phyloP scores from a whole-genome alignment of 177 flowering plant genomes.

The Vitis hybrid region DNA sequence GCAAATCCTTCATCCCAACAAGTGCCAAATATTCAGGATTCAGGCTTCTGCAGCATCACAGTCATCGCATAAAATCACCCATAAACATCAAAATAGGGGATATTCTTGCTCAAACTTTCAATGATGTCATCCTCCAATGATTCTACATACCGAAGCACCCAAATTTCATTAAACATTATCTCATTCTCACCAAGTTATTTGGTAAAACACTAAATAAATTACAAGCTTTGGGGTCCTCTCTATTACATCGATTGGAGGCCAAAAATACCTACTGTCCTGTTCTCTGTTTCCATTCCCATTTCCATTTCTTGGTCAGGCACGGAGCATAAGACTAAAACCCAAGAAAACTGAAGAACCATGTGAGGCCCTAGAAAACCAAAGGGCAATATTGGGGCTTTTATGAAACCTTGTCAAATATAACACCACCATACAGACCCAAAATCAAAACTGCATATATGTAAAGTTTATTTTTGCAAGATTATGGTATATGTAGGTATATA shows the following conservation, averaged over 20 bases:
- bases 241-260: neutral
- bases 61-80: no score
- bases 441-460: neutral
- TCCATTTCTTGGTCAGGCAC: neutral
- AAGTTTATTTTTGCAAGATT: neutral
- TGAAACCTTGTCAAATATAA: neutral
- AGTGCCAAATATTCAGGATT: no score
- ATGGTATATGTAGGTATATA: conserved; percentile 11
- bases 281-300: neutral
- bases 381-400: neutral
- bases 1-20: no score
- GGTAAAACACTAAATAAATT: conserved; percentile 1
- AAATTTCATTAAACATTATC: conserved; percentile 2
- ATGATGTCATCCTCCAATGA: no score
- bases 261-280: neutral
- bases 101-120: no score
- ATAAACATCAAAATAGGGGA: no score
- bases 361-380: neutral
- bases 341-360: neutral
- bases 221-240: conserved; percentile 1
- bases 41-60: no score
- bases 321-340: neutral
- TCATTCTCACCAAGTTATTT: neutral
- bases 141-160: no score
- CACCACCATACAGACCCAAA: neutral